These are phyloP conservation scores for Tetrahymena elliotti DNA, from an alignment of 73 alveolate genomes.

Conservation along the genomic window DNA sequence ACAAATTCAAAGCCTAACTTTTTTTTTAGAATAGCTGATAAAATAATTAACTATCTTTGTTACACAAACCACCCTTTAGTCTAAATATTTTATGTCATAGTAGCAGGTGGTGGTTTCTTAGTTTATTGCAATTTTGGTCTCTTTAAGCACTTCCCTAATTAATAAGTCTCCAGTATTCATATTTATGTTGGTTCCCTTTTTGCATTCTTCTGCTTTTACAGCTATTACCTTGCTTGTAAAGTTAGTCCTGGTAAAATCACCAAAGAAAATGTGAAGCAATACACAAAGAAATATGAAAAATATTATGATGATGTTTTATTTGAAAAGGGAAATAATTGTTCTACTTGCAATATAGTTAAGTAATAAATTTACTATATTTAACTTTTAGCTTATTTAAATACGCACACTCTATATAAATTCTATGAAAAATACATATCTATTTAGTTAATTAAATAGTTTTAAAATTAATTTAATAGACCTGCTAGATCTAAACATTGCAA, in stretches of 20 bases:
- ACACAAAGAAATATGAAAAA: conserved; percentile 6
- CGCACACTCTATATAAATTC: background rate
- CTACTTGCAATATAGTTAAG: conserved; percentile 19
- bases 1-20: background rate
- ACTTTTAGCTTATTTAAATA: background rate
- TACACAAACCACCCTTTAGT: conserved; percentile 36
- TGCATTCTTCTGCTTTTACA: conserved; percentile 30
- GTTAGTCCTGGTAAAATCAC: conserved; percentile 27
- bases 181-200: conserved; percentile 20
- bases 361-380: background rate
- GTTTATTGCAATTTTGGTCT: conserved; percentile 26
- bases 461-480: conserved; percentile 48
- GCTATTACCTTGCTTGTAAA: conserved; percentile 25
- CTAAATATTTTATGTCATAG: conserved; percentile 22
- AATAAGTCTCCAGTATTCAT: background rate
- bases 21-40: background rate
- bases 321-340: conserved; percentile 12
- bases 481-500: conserved; percentile 73
- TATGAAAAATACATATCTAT: too few relatives aligned
- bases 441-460: conserved; percentile 42
- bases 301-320: conserved; percentile 27
- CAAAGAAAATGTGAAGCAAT: conserved; percentile 2
- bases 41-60: conserved; percentile 5
- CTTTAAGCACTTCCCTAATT: conserved; percentile 9
- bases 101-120: conserved; percentile 35